Percentiles rank a stretch among this genome's conserved stretches.
phyloP scores from a whole-genome alignment of 352 stramenopile genomes.

The Elongisporangium prolatum region DNA sequence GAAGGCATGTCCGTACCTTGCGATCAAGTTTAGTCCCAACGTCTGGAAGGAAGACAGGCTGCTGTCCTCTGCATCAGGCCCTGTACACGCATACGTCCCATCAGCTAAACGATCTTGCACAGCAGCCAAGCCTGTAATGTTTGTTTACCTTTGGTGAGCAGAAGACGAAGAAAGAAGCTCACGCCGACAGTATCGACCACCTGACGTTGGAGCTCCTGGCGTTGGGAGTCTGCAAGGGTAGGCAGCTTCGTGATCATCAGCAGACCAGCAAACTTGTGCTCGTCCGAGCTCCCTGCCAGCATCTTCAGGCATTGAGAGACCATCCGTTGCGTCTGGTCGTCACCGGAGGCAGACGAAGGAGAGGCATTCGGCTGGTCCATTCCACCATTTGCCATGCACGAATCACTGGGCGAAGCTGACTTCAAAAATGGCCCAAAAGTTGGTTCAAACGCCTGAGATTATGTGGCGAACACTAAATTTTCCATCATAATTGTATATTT shows the following conservation, averaged over 20 bases:
- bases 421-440: background rate
- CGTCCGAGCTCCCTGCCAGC: conserved; percentile 62
- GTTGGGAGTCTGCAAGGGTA: conserved; percentile 29
- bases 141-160: conserved; percentile 59
- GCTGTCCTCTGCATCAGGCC: conserved; percentile 29
- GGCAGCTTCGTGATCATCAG: conserved; percentile 84
- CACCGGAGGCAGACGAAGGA: background rate
- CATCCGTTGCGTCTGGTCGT: conserved; percentile 6
- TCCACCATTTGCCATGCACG: background rate
- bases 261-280: conserved; percentile 86
- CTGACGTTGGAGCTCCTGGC: conserved; percentile 46
- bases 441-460: background rate
- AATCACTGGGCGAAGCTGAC: background rate
- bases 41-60: conserved; percentile 67
- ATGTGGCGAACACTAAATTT: background rate
- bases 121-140: background rate
- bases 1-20: conserved; percentile 31
- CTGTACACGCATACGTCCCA: conserved; percentile 17
- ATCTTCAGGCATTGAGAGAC: conserved; percentile 64
- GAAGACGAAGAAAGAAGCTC: conserved; percentile 73
- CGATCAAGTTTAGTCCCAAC: conserved; percentile 77
- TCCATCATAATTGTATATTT: too few species aligned
- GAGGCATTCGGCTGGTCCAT: background rate
- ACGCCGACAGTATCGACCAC: conserved; percentile 61
- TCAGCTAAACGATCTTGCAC: background rate